A percentile compares a stretch with the other conserved stretches of the same genome.
These are phyloP conservation scores for Carpinus viminea DNA, from an alignment of 306 rosid species.

Conservation along the genomic window DNA sequence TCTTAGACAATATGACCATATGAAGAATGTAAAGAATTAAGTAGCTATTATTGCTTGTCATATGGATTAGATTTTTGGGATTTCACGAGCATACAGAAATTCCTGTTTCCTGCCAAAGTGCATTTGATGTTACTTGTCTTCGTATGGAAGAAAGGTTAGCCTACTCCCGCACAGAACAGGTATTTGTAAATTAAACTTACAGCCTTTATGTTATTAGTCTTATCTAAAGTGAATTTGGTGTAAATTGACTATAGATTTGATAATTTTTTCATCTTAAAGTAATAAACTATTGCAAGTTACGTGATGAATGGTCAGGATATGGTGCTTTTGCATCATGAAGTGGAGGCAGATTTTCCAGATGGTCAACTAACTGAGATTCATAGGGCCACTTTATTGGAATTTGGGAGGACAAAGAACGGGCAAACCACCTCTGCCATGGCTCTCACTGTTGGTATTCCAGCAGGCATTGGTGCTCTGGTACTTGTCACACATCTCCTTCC, in stretches of 20 bases:
- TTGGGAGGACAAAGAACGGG: conserved; percentile 61
- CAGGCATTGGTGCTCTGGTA: conserved; percentile 94
- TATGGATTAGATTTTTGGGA: conserved; percentile 71
- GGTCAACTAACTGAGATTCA: conserved; percentile 55
- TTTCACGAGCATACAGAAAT: conserved; percentile 66
- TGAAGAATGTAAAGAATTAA: background rate
- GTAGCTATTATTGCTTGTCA: background rate
- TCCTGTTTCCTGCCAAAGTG: conserved; percentile 76
- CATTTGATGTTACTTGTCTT: conserved; percentile 72
- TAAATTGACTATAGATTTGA: background rate
- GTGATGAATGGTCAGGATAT: conserved; percentile 68
- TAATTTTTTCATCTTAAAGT: conserved; percentile 2
- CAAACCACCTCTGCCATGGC: conserved; percentile 85
- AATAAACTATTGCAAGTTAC: conserved; percentile 11
- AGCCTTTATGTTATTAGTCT: background rate
- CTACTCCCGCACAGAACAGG: conserved; percentile 77
- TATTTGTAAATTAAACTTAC: conserved; percentile 17
- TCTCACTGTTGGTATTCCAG: conserved; percentile 87
- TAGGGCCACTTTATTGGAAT: conserved; percentile 85
- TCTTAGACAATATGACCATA: background rate
- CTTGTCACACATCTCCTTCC: conserved; percentile 7
- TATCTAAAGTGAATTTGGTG: background rate
- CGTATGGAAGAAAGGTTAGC: conserved; percentile 83
- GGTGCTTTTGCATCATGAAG: conserved; percentile 95
- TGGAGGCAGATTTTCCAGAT: conserved; percentile 73